Evolutionary conservation across 2,329 filamentous ascomycete species (phyloP).

Genomic region (Aspergillus piperis): DNA sequence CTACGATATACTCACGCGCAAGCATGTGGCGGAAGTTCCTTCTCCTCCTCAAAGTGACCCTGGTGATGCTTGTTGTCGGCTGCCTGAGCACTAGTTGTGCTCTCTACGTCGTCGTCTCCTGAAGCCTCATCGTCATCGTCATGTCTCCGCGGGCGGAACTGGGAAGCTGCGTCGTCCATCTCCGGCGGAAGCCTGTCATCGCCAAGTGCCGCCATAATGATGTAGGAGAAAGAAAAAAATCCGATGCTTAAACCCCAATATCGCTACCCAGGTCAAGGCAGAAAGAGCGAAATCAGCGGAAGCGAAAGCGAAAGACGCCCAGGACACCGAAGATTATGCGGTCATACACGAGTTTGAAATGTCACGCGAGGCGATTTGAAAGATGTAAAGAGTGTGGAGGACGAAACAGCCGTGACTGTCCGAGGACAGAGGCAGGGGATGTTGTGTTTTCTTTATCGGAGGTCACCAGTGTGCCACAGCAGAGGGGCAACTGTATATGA

Average conservation of each 20-base stretch:
- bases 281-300: neutral
- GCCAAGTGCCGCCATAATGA: conserved; percentile 77
- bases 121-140: conserved; percentile 90
- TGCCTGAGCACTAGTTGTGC: conserved; percentile 76
- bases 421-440: conserved; percentile 5
- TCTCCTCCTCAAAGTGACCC: conserved; percentile 71
- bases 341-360: conserved; percentile 8
- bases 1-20: conserved; percentile 73
- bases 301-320: conserved; percentile 1
- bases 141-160: conserved; percentile 66
- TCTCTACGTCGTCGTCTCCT: conserved; percentile 80
- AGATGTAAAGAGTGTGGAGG: conserved; percentile 30
- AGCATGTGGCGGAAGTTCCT: conserved; percentile 88
- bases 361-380: neutral
- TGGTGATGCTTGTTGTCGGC: conserved; percentile 68
- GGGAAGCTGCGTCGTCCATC: conserved; percentile 70
- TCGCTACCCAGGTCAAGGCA: neutral
- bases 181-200: conserved; percentile 75
- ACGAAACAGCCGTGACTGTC: conserved; percentile 27
- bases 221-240: conserved; percentile 69
- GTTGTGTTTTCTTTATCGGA: conserved; percentile 21
- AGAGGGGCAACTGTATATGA: conserved; percentile 35
- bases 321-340: conserved; percentile 9
- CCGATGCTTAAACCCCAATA: conserved; percentile 80
- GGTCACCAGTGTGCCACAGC: conserved; percentile 28